phyloP scores from a whole-genome alignment of 306 rosid species.

The Cicer judaicum region DNA sequence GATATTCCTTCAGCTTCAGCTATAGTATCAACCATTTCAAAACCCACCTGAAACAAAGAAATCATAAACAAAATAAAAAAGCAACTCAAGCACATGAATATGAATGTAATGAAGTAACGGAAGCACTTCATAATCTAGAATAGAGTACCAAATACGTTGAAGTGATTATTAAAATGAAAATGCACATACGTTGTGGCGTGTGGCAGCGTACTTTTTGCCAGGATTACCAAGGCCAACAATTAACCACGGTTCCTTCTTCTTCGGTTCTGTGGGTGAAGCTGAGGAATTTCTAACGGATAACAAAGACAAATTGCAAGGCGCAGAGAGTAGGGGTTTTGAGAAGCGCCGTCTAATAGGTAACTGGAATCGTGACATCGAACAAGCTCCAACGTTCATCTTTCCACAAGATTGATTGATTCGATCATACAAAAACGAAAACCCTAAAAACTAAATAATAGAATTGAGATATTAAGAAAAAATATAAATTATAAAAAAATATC shows the following conservation, averaged over 20 bases:
- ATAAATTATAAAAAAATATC: background rate
- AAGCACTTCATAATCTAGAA: background rate
- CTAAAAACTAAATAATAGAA: background rate
- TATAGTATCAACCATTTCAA: constrained; percentile 88
- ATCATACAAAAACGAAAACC: background rate
- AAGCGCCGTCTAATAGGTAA: constrained; percentile 44
- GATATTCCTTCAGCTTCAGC: constrained; percentile 92
- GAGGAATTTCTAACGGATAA: constrained; percentile 41
- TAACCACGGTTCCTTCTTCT: constrained; percentile 68
- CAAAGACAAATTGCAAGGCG: constrained; percentile 26
- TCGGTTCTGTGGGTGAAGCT: constrained; percentile 40
- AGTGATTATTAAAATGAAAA: background rate
- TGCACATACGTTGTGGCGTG: constrained; percentile 76
- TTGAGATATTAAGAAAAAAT: background rate
- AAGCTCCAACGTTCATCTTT: constrained; percentile 53
- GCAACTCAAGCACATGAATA: background rate
- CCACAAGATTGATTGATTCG: background rate
- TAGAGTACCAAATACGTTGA: background rate
- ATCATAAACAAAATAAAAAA: background rate
- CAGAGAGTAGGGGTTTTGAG: constrained; percentile 45
- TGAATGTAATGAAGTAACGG: background rate
- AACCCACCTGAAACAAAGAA: constrained; percentile 72
- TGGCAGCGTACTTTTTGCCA: constrained; percentile 62
- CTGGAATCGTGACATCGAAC: constrained; percentile 49
- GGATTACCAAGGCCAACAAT: constrained; percentile 91